Evolutionary conservation across 208 protist genomes (phyloP), one percentile per base, ranked within the genome.

Genomic region (Trypanosoma brucei): DNA sequence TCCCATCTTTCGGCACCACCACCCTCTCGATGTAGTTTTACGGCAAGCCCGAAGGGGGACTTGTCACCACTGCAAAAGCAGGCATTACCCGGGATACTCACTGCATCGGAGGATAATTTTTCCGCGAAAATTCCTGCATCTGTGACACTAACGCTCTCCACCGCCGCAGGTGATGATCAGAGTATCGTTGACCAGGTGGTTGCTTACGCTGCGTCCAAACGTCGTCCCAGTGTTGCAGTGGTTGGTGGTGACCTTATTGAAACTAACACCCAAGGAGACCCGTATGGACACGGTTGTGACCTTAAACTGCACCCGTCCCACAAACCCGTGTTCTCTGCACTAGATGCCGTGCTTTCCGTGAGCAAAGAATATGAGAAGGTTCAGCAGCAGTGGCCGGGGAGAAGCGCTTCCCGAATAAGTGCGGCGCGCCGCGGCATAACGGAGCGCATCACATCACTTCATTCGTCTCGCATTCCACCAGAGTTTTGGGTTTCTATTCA

Each of bases 311-410:
- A 69, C n/a, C 55, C 55, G 30, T 55, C 55, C 0, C 62, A 58
- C 40, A 65, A 50, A 46, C 64, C 71, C n/a, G n/a, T 65, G 38
- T 87, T 91, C 49, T 91, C 83, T 7, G 46, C 81, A 11, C 62
- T 94, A 14, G 79, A 91, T 55, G 76, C 81, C 3, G 80, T 89
- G 3, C 77, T 94, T 33, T 61, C 76, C 39, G 88, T 94, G 3
- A 89, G 81, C 50, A 76, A 78, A 6, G 85, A 94, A 59, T 94
- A 75, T 62, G 85, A 92, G 57, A 78, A 79, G 55, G 63, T 80
- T 2, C 68, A 72, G 54, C 81, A 72, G 48, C 58, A 55, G 33
- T 67, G 54, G 60, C 36, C 53, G 34, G n/a, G 53, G 62, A 52
- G 42, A 35, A 55, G 38, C 39, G 42, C 65, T 36, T 7, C 7